Evolutionary conservation across 2,329 filamentous ascomycete genomes (phyloP), one percentile per base, ranked within the genome.

Genomic region (Aureobasidium sp.): DNA sequence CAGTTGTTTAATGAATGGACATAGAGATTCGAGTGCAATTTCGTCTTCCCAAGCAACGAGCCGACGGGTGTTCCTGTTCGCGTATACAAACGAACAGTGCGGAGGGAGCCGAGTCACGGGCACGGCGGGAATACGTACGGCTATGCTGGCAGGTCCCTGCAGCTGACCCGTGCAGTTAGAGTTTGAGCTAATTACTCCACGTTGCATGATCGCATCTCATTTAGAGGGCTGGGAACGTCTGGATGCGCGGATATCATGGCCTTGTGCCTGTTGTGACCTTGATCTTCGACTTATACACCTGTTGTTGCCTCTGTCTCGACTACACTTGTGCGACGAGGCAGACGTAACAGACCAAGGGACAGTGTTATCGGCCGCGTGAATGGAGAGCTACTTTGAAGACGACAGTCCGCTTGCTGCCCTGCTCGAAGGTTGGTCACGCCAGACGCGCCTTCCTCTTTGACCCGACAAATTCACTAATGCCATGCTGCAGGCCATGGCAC

Each of bases 331-430:
- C 37, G 51, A 41, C 36, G 51, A 55, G 51, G 37, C 32, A 27
- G 46, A 61, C 24, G 26, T 15, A 32, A 36, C 46, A 46, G 20
- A 41, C 5, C 27, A 15, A 51, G 39, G 41, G n/a, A 36, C 47
- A 50, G 32, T 27, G 46, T 17, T 6, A 44, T 27, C 47, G 34
- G 59, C 65, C 64, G 53, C 75, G 69, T 70, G 68, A 74, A 94
- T 97, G 92, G 92, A 96, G 83, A 86, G 89, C 71, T 82, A 96
- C 70, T 85, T 96, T 69, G 89, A 89, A 77, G 85, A 94, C 78
- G 87, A 92, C 78, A 89, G 90, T 73, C 92, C 92, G 69, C 82
- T 97, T 77, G 92, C 91, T 73, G 86, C 89, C 71, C 94, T 94
- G 78, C 85, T 97, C 69, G 87, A 92, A 85, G 92, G 92, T 94